phyloP scores from a whole-genome alignment of 2,329 filamentous ascomycete species.

The Lecanicillium sp. region DNA sequence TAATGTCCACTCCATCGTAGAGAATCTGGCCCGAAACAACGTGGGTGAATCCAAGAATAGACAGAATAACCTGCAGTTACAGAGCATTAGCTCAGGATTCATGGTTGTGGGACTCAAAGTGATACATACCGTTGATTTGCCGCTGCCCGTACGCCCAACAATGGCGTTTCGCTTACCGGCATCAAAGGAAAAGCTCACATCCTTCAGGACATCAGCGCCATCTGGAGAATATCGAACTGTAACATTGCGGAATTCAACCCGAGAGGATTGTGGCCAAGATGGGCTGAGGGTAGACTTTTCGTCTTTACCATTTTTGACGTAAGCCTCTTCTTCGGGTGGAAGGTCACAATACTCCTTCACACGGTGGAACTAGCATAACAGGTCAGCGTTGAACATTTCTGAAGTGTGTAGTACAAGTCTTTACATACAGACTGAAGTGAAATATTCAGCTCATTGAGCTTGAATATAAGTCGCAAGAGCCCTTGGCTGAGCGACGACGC shows the following conservation, averaged over 20 bases:
- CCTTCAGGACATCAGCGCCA: slow-evolving; percentile 31
- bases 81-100: neutral
- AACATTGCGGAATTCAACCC: slow-evolving; percentile 29
- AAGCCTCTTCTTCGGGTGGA: slow-evolving; percentile 24
- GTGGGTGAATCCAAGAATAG: slow-evolving; percentile 36
- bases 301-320: slow-evolving; percentile 12
- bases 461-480: slow-evolving; percentile 34
- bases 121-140: slow-evolving; percentile 61
- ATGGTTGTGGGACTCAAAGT: neutral
- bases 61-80: slow-evolving; percentile 31
- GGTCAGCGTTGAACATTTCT: slow-evolving; percentile 9
- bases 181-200: slow-evolving; percentile 31
- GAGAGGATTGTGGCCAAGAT: slow-evolving; percentile 26
- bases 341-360: slow-evolving; percentile 28
- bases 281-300: slow-evolving; percentile 16
- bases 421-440: slow-evolving; percentile 25
- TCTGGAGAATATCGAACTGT: slow-evolving; percentile 29
- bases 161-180: slow-evolving; percentile 65
- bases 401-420: slow-evolving; percentile 9
- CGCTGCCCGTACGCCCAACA: slow-evolving; percentile 65
- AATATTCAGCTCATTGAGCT: slow-evolving; percentile 28
- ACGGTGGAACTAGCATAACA: slow-evolving; percentile 22
- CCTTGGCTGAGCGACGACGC: slow-evolving; percentile 35
- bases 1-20: slow-evolving; percentile 39
- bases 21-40: slow-evolving; percentile 33